A percentile compares a stretch with the other conserved stretches of the same genome.
These are phyloP conservation scores for Penicillium nordicum DNA, from an alignment of 2,329 filamentous ascomycete genomes.

Conservation along the genomic window DNA sequence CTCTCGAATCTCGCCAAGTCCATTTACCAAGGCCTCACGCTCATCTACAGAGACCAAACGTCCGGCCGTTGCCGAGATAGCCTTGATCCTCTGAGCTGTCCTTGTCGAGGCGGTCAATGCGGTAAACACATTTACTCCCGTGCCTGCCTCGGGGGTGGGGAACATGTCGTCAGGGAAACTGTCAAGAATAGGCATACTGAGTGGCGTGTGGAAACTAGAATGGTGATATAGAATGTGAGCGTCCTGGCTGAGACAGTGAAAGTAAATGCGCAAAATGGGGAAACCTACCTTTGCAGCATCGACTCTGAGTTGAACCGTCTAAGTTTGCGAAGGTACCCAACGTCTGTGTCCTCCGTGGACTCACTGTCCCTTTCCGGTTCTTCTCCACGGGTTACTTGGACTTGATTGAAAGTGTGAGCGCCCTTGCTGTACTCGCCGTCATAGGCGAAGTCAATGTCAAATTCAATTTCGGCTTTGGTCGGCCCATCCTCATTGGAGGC, in stretches of 20 bases:
- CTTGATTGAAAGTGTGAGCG: constrained; percentile 35
- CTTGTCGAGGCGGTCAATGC: constrained; percentile 71
- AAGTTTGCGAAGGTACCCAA: constrained; percentile 29
- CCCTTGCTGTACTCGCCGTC: constrained; percentile 23
- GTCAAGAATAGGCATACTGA: constrained; percentile 73
- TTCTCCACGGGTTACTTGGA: constrained; percentile 33
- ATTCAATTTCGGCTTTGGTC: constrained; percentile 28
- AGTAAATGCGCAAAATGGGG: not conserved
- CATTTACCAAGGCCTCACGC: constrained; percentile 76
- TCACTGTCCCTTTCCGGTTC: constrained; percentile 16
- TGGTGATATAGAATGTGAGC: not conserved
- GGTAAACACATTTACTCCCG: constrained; percentile 48
- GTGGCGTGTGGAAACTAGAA: constrained; percentile 38
- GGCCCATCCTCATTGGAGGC: constrained; percentile 10
- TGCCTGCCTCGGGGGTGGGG: constrained; percentile 41
- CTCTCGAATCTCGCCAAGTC: constrained; percentile 76
- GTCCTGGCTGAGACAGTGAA: constrained; percentile 10
- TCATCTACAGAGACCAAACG: constrained; percentile 69
- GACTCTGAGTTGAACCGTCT: constrained; percentile 34
- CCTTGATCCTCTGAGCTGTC: constrained; percentile 66
- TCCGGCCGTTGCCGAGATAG: constrained; percentile 61
- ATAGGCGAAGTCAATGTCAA: constrained; percentile 41
- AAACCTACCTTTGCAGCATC: constrained; percentile 33
- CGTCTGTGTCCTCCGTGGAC: constrained; percentile 17
- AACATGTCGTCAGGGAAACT: constrained; percentile 79